These are phyloP conservation scores for Colletotrichum sidae DNA, from an alignment of 2,329 filamentous ascomycete genomes.

Conservation along the genomic window DNA sequence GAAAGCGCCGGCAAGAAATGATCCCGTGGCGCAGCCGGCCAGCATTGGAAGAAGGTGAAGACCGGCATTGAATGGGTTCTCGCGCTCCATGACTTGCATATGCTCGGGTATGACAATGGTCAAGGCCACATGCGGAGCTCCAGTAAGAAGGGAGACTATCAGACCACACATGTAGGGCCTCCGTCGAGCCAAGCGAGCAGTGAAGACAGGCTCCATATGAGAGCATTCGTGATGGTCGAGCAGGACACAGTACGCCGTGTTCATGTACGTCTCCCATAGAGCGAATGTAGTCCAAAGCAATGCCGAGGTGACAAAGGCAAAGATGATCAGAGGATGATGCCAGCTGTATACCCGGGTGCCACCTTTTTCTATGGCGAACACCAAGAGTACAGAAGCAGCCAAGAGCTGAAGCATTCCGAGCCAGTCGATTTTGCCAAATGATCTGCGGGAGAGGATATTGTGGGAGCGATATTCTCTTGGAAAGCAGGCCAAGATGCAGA, in stretches of 20 bases:
- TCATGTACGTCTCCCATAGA: slow-evolving; percentile 58
- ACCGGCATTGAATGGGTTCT: slow-evolving; percentile 65
- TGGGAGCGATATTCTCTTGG: slow-evolving; percentile 50
- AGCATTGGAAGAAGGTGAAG: slow-evolving; percentile 70
- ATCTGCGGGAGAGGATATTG: slow-evolving; percentile 52
- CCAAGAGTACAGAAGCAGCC: slow-evolving; percentile 62
- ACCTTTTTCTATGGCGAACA: slow-evolving; percentile 68
- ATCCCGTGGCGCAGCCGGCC: slow-evolving; percentile 66
- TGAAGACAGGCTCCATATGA: slow-evolving; percentile 66
- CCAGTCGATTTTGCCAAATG: slow-evolving; percentile 63
- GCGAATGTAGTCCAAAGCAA: slow-evolving; percentile 62
- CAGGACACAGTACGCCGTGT: slow-evolving; percentile 38
- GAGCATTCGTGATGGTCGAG: slow-evolving; percentile 18
- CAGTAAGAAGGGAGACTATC: slow-evolving; percentile 65
- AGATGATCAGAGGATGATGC: slow-evolving; percentile 63
- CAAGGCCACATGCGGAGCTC: slow-evolving; percentile 69
- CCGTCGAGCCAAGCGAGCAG: slow-evolving; percentile 58
- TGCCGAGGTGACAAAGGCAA: slow-evolving; percentile 59
- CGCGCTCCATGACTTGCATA: slow-evolving; percentile 68
- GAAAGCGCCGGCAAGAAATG: slow-evolving; percentile 64
- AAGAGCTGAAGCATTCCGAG: slow-evolving; percentile 63
- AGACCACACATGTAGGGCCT: slow-evolving; percentile 64
- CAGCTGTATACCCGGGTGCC: slow-evolving; percentile 64
- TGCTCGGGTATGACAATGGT: slow-evolving; percentile 69
- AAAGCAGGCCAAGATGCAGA: slow-evolving; percentile 60